Base-by-base conservation (phyloP, 768 basidiomycete species). In the Glaciozyma martinii region DNA sequence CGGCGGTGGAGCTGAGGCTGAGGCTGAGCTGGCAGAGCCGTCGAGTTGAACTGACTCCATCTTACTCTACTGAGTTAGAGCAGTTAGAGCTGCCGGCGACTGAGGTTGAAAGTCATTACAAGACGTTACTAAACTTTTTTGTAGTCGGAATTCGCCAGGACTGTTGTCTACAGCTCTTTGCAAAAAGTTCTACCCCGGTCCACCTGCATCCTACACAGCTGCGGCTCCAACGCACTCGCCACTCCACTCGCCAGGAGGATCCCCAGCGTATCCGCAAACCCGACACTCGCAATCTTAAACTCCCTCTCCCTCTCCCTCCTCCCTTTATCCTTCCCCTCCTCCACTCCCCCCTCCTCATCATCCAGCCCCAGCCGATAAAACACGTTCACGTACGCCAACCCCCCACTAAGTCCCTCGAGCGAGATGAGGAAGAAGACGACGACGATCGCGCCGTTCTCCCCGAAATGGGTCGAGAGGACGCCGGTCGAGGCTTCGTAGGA, bases 381-480 rank as follows among this genome's bases (percentile, higher is more conserved):
- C 15, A 86, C 88, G 72, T 90, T 92, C 56, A 93, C 90, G 71
- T 95, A 97, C 21, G 90, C 90, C 16, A 87, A 80, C 7, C 94
- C 94, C 37, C 94, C 94, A 68, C 90, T 94, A 52, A 95, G 80
- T 4, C 94, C 94, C 75, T 99, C 94, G 12, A 90, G 66, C 67
- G 87, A 84, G 71, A 99, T 85, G 54, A 95, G 81, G 16, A 83
- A 44, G 74, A 91, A 89, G 4, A 90, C 86, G 27, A 85, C 72
- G 30, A 57, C 60, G 4, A 63, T 72, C 60, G 67, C 76, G 73
- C 68, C 78, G 75, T 76, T 71, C 9, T 79, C 80, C 30, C 78
- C 77, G 4, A 61, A 27, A 18, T 42, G 8, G 15, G 42, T 2
- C 40, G 57, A 61, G 40, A 70, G 29, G 62, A 65, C 27, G 21